Evolutionary conservation across 331 rosid genomes (phyloP).

Genomic region (Acacia concinna): DNA sequence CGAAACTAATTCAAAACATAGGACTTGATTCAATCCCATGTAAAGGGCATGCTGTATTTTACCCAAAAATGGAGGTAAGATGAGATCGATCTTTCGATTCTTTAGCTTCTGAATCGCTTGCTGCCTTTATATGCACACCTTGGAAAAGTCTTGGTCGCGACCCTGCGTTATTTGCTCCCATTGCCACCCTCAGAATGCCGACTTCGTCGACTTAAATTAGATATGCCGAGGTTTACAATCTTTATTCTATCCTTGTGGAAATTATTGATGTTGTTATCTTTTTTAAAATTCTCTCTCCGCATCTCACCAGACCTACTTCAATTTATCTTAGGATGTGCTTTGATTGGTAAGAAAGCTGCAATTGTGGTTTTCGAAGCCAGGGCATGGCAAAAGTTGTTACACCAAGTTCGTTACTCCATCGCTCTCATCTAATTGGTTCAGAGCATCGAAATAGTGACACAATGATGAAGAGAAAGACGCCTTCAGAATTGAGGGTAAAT

Average conservation of each 20-base stretch:
- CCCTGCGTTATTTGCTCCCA: not conserved
- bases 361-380: not conserved
- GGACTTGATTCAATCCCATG: not conserved
- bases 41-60: not conserved
- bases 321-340: conserved; percentile 11
- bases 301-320: not conserved
- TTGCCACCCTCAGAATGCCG: not conserved
- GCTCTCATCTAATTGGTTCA: conserved; percentile 48
- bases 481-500: conserved; percentile 58
- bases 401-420: conserved; percentile 47
- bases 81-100: not conserved
- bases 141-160: not conserved
- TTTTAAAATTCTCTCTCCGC: not conserved
- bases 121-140: not conserved
- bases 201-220: not conserved
- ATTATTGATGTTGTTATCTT: not conserved
- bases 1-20: not conserved
- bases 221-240: not conserved
- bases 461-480: conserved; percentile 55
- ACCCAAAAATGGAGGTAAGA: not conserved
- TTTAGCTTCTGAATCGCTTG: not conserved
- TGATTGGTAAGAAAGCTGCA: conserved; percentile 17
- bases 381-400: conserved; percentile 61
- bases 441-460: conserved; percentile 41
- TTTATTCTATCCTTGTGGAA: not conserved